Percentiles rank a stretch among this genome's conserved stretches.
phyloP scores from a whole-genome alignment of 129 eudicot species.

The Pulicaria dysenterica region DNA sequence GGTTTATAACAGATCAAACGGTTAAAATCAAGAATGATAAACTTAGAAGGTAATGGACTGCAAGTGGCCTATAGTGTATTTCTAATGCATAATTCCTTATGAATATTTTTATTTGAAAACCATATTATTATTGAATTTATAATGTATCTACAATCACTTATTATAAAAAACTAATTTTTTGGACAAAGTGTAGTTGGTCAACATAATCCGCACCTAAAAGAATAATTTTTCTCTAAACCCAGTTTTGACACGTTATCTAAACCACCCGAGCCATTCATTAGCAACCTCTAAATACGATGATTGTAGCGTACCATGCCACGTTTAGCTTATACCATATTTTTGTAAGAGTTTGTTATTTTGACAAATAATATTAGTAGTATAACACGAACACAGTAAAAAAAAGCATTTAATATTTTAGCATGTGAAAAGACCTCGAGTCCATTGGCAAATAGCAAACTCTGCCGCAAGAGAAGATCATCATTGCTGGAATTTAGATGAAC shows the following conservation, averaged over 20 bases:
- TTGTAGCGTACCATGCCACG: neutral
- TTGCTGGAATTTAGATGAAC: slow-evolving; percentile 36
- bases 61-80: too few relatives aligned
- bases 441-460: slow-evolving; percentile 40
- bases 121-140: neutral
- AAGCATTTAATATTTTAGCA: slow-evolving; percentile 4
- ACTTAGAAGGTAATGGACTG: too few relatives aligned
- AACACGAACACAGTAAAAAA: neutral
- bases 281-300: neutral
- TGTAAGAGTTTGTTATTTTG: neutral
- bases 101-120: neutral
- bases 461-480: slow-evolving; percentile 48
- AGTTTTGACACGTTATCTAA: neutral
- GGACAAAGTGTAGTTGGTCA: neutral
- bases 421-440: slow-evolving; percentile 49
- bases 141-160: neutral
- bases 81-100: neutral
- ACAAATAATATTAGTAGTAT: neutral
- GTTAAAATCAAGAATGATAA: too few relatives aligned
- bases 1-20: neutral
- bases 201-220: neutral
- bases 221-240: too few relatives aligned
- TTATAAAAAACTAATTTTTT: neutral
- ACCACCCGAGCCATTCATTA: neutral
- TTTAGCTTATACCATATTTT: neutral